Evolutionary conservation across 2,329 filamentous ascomycete species (phyloP).

Genomic region (Coleophoma crateriformis): DNA sequence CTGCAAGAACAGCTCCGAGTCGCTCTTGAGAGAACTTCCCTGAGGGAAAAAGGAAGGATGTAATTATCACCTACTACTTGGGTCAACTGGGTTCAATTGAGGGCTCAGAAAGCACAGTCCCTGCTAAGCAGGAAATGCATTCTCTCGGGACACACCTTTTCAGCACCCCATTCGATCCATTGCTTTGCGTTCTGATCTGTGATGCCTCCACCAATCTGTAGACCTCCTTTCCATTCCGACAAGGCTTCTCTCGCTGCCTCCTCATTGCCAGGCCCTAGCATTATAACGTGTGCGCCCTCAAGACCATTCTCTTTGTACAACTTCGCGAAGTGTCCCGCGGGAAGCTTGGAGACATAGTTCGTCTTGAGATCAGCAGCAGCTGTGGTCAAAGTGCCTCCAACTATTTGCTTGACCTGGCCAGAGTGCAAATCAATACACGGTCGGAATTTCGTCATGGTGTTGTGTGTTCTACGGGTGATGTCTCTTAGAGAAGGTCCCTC

Average conservation of each 20-base stretch:
- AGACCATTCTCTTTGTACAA: slow-evolving; percentile 75
- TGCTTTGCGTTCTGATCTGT: slow-evolving; percentile 74
- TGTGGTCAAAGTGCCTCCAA: slow-evolving; percentile 83
- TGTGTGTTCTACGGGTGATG: not conserved
- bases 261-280: slow-evolving; percentile 86
- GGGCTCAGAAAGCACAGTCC: no score
- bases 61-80: slow-evolving; percentile 79
- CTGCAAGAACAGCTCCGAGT: slow-evolving; percentile 66
- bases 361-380: slow-evolving; percentile 67
- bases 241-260: slow-evolving; percentile 74
- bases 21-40: slow-evolving; percentile 75
- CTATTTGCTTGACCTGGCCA: slow-evolving; percentile 98
- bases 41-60: slow-evolving; percentile 85
- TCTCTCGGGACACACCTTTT: slow-evolving; percentile 59
- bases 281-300: slow-evolving; percentile 86
- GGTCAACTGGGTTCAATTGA: slow-evolving; percentile 8
- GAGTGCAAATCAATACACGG: slow-evolving; percentile 97
- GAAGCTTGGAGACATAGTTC: slow-evolving; percentile 84
- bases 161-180: slow-evolving; percentile 85
- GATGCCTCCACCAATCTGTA: slow-evolving; percentile 95
- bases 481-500: not conserved
- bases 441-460: slow-evolving; percentile 81
- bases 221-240: slow-evolving; percentile 66
- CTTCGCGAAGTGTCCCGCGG: slow-evolving; percentile 72
- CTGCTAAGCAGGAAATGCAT: not conserved